Conservation (phyloP, 1,284 basidiomycete genomes). For the Leccinum pallidistipes region DNA sequence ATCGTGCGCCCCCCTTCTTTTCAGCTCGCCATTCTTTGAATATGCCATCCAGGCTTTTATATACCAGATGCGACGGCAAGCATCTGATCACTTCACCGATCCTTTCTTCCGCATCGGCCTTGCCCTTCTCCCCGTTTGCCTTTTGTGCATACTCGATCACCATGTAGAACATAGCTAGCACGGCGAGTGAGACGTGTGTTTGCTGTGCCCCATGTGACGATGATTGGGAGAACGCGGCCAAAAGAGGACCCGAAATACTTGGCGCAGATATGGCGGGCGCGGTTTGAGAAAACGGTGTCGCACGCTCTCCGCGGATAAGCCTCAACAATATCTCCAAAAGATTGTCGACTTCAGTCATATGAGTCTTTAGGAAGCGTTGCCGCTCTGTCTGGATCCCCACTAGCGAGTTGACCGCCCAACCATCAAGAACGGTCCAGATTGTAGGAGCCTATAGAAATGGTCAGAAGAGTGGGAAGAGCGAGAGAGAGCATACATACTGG, state of each 20-base stretch:
- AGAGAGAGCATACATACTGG: constrained; percentile 60
- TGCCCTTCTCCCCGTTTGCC: constrained; percentile 65
- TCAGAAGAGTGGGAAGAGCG: constrained; percentile 13
- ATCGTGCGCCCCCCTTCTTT: constrained; percentile 66
- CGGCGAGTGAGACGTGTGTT: constrained; percentile 89
- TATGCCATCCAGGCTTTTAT: constrained; percentile 88
- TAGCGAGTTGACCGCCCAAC: constrained; percentile 82
- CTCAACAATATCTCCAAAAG: constrained; percentile 89
- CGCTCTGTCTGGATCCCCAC: constrained; percentile 76
- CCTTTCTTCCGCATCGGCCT: constrained; percentile 71
- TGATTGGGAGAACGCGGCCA: constrained; percentile 67
- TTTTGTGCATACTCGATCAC: constrained; percentile 78
- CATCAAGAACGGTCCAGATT: constrained; percentile 83
- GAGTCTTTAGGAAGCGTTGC: constrained; percentile 83
- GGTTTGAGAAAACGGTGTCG: constrained; percentile 65
- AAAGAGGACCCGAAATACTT: constrained; percentile 60
- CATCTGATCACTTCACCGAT: constrained; percentile 88
- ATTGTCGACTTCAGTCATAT: constrained; percentile 83
- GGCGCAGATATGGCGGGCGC: constrained; percentile 58
- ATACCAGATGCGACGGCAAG: constrained; percentile 80
- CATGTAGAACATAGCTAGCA: constrained; percentile 87
- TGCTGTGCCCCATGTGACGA: constrained; percentile 85
- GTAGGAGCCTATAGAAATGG: constrained; percentile 72
- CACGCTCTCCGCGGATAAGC: constrained; percentile 84
- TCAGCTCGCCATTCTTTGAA: constrained; percentile 89